Conservation (phyloP, 306 rosid species). For the Acmispon strigosus region DNA sequence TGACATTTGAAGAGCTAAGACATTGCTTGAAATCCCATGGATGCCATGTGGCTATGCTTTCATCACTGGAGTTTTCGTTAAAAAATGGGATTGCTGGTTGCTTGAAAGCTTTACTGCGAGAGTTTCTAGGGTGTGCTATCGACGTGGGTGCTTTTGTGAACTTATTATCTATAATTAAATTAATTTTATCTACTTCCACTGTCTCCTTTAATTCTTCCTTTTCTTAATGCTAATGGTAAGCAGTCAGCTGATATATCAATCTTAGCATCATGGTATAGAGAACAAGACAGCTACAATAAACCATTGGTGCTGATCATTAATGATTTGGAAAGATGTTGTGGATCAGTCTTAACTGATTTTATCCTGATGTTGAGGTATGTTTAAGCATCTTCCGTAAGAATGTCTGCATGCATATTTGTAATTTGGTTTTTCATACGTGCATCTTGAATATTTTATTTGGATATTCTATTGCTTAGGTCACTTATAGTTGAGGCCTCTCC, state of each 20-base stretch:
- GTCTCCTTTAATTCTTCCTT: constrained; percentile 12
- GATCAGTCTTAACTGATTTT: constrained; percentile 70
- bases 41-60: constrained; percentile 76
- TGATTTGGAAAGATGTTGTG: constrained; percentile 81
- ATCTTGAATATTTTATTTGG: background rate
- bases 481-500: constrained; percentile 5
- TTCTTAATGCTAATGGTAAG: constrained; percentile 22
- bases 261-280: constrained; percentile 93
- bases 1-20: constrained; percentile 80
- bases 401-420: background rate
- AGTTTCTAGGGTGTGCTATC: constrained; percentile 40
- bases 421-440: background rate
- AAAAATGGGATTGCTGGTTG: constrained; percentile 87
- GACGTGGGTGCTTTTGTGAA: constrained; percentile 46
- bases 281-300: constrained; percentile 51
- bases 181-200: constrained; percentile 8
- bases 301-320: constrained; percentile 74
- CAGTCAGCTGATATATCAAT: constrained; percentile 79
- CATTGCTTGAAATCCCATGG: constrained; percentile 68
- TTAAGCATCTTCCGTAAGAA: constrained; percentile 5
- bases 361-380: constrained; percentile 76
- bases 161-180: constrained; percentile 1
- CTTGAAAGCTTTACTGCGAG: constrained; percentile 67
- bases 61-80: constrained; percentile 58
- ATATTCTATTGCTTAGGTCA: background rate